Conservation (phyloP, 225 moss, liverwort and hornwort species). For the Sphagnum tenellum region DNA sequence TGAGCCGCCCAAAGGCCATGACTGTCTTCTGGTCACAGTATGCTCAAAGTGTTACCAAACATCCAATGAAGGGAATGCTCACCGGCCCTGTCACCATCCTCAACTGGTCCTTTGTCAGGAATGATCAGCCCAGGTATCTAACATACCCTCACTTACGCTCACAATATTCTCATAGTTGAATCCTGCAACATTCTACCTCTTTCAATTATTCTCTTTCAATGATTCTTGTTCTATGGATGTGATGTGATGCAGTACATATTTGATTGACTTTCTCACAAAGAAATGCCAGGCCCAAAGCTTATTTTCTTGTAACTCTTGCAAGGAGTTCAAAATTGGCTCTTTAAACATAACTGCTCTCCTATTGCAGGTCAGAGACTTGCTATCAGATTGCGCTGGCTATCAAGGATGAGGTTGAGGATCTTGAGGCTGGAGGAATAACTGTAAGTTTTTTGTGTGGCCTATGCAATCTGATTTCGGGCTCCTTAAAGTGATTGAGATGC, state of each 20-base stretch:
- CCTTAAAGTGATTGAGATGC: too few species aligned
- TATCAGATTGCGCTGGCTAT: constrained; percentile 83
- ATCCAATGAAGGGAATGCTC: constrained; percentile 94
- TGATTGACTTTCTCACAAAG: too few species aligned
- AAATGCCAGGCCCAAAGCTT: too few species aligned
- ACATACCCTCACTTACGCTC: too few species aligned
- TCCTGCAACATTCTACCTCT: too few species aligned
- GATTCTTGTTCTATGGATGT: too few species aligned
- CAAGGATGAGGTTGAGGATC: constrained; percentile 69
- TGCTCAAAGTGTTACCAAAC: constrained; percentile 50
- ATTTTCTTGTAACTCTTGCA: too few species aligned
- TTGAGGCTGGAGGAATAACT: constrained; percentile 53
- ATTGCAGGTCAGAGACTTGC: constrained; percentile 55
- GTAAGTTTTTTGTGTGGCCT: constrained; percentile 1
- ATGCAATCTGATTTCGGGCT: too few species aligned
- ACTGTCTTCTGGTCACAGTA: constrained; percentile 89
- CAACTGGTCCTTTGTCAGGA: constrained; percentile 91
- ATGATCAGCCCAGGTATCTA: constrained; percentile 61
- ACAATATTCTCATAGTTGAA: too few species aligned
- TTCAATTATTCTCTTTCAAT: too few species aligned
- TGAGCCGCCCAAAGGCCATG: constrained; percentile 84
- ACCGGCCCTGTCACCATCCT: constrained; percentile 81
- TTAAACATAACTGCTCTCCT: background rate
- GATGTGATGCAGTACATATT: too few species aligned
- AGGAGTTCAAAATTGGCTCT: too few species aligned